Base-by-base conservation (phyloP, 2,329 filamentous ascomycete species). In the Neonectria neomacrospora region DNA sequence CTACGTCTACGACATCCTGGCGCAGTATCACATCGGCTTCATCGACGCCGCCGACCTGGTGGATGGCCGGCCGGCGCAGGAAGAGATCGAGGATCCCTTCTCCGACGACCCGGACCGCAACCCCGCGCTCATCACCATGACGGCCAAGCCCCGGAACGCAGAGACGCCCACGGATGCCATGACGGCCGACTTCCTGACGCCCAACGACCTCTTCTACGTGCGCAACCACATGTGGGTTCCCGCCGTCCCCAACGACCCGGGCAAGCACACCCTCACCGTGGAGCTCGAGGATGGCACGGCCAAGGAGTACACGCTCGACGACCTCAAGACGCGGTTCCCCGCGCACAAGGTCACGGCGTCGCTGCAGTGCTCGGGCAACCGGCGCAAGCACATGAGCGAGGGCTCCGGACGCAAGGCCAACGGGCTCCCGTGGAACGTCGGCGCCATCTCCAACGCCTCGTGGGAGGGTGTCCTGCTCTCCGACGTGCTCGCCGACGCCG, bases 151-250 rank as follows among this genome's bases (percentile, higher is more conserved):
- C 3, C 83, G 86, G 65, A 90, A 90, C 71, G 87, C 88, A 2
- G 88, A 90, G 70, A 86, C 87, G 0, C 87, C 87, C 0, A 75
- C 73, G 0, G 77, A 80, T 3, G 80, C 80, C 34, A 80, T 90
- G 26, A 77, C 76, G 18, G 76, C 78, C 12, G 75, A 80, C 2
- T 90, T 87, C 69, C 76, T 85, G 39, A 89, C 87, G 0, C 84
- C 84, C 3, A 85, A 83, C 44, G 78, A 82, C 30, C 76, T 86
- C 1, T 88, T 88, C 73, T 89, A 88, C 70, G 83, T 88, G 14
- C 82, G 87, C 20, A 87, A 89, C 68, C 87, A 89, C 75, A 86
- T 89, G 79, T 89, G 87, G 87, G 87, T 89, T 42, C 87, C 87
- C 1, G 75, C 77, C 6, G 73, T 86, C 1, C 70, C 76, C 4